Evolutionary conservation across 192 early-diverging fungal genomes (phyloP).

Genomic region (Coemansia sp.): DNA sequence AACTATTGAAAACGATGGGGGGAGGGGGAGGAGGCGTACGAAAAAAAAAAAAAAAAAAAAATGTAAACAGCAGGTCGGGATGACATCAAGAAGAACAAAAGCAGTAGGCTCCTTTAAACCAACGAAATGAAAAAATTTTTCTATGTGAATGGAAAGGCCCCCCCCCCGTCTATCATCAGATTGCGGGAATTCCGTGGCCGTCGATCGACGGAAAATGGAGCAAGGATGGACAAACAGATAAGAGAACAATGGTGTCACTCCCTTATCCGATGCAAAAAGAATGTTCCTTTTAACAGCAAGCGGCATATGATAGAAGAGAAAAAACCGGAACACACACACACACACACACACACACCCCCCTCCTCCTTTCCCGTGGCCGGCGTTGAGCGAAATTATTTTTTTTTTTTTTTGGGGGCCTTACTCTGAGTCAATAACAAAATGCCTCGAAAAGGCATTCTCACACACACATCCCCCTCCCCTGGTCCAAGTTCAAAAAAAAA

Average conservation of each 20-base stretch:
- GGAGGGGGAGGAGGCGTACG: background rate
- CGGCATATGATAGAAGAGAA: background rate
- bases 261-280: constrained; percentile 5
- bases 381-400: background rate
- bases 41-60: background rate
- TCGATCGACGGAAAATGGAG: background rate
- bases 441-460: background rate
- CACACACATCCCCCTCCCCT: background rate
- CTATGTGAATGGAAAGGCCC: background rate
- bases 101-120: background rate
- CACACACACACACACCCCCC: background rate
- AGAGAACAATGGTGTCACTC: background rate
- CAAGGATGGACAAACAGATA: background rate
- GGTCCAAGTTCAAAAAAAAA: too few species aligned
- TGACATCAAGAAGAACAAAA: background rate
- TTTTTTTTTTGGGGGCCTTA: too few species aligned
- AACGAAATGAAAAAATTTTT: background rate
- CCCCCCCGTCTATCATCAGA: background rate
- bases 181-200: constrained; percentile 3
- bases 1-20: background rate
- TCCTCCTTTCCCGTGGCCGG: background rate
- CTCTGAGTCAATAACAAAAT: background rate
- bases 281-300: background rate
- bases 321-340: background rate
- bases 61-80: background rate